Evolutionary conservation across 257 asterid species (phyloP).

Genomic region (Nicotiana tomentosiformis): DNA sequence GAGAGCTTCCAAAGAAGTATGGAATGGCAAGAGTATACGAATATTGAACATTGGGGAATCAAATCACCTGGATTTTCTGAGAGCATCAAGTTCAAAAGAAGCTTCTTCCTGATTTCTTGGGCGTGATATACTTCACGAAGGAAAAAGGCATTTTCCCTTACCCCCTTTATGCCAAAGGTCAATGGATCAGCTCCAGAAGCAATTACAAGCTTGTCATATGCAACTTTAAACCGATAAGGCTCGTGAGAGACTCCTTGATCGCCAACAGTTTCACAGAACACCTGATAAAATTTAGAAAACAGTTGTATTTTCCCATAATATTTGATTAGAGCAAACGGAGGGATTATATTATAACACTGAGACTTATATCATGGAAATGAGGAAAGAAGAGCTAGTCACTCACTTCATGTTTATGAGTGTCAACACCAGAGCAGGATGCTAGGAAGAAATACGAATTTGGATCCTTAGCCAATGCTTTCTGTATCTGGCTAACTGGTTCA

Average conservation of each 20-base stretch:
- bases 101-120: slow-evolving; percentile 85
- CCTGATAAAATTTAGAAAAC: slow-evolving; percentile 27
- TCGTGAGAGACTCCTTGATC: slow-evolving; percentile 30
- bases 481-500: slow-evolving; percentile 93
- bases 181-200: slow-evolving; percentile 87
- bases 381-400: slow-evolving; percentile 13
- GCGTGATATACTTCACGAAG: slow-evolving; percentile 88
- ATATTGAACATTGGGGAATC: not conserved
- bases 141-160: slow-evolving; percentile 68
- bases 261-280: slow-evolving; percentile 57
- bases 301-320: not conserved
- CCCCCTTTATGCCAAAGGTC: slow-evolving; percentile 91
- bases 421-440: slow-evolving; percentile 67
- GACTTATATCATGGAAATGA: not conserved
- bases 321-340: not conserved
- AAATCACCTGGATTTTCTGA: slow-evolving; percentile 83
- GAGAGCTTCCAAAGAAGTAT: not conserved
- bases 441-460: slow-evolving; percentile 82
- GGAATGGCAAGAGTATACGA: not conserved
- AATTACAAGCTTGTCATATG: slow-evolving; percentile 88
- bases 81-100: slow-evolving; percentile 84
- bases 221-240: slow-evolving; percentile 66
- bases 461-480: slow-evolving; percentile 74
- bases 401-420: slow-evolving; percentile 70
- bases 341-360: not conserved